A percentile compares a stretch with the other conserved stretches of the same genome.
phyloP scores from a whole-genome alignment of 495 filamentous ascomycete genomes.

The Parathielavia hyrcaniae region DNA sequence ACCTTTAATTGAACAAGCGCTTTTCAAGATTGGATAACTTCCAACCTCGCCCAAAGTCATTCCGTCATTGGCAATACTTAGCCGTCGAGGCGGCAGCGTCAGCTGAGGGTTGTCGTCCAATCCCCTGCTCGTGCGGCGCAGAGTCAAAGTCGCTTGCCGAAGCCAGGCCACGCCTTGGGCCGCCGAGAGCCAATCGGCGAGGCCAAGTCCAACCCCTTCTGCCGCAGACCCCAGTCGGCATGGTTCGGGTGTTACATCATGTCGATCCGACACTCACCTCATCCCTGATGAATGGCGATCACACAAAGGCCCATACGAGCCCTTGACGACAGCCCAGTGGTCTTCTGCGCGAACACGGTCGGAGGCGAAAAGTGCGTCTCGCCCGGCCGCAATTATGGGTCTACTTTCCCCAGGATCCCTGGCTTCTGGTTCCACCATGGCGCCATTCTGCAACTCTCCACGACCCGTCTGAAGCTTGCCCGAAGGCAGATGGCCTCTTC shows the following conservation, averaged over 20 bases:
- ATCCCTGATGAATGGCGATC: constrained; percentile 13
- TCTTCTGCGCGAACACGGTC: not conserved
- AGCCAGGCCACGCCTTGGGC: constrained; percentile 9
- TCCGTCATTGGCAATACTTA: no score
- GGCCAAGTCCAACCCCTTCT: constrained; percentile 8
- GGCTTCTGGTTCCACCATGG: not conserved
- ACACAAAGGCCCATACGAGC: constrained; percentile 11
- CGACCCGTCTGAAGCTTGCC: constrained; percentile 1
- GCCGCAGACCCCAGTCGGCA: constrained; percentile 22
- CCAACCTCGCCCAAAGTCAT: not conserved
- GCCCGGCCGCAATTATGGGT: not conserved
- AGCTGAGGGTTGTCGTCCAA: not conserved
- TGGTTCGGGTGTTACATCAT: constrained; percentile 30
- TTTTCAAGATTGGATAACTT: not conserved
- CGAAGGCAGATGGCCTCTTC: constrained; percentile 2
- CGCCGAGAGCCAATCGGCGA: constrained; percentile 5
- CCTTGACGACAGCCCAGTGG: not conserved
- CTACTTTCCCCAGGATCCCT: constrained; percentile 3
- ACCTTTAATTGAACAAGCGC: no score
- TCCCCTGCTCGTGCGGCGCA: not conserved
- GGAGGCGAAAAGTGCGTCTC: not conserved
- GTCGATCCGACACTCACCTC: constrained; percentile 32
- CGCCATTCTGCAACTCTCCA: not conserved
- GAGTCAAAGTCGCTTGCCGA: not conserved
- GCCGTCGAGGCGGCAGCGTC: not conserved